These are phyloP conservation scores for Mycosphaerella arachidis DNA, from an alignment of 2,329 filamentous ascomycete genomes.

Conservation along the genomic window DNA sequence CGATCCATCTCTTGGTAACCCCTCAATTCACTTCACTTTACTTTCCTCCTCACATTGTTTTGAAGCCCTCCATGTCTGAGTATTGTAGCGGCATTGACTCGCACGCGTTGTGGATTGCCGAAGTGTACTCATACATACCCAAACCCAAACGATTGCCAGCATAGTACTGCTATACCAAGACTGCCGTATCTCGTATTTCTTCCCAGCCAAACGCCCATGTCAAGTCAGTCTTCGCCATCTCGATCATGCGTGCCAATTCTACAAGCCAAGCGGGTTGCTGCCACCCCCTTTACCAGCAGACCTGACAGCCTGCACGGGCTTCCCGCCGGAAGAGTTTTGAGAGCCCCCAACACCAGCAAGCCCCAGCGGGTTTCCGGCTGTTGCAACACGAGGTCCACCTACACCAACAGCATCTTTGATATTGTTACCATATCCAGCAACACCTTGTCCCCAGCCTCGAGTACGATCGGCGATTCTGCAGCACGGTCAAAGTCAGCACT, in stretches of 20 bases:
- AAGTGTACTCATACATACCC: background rate
- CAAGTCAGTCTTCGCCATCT: background rate
- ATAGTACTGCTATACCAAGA: background rate
- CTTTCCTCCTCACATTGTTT: too few species aligned
- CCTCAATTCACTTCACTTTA: too few species aligned
- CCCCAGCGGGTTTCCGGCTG: conserved; percentile 45
- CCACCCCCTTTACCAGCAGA: conserved; percentile 34
- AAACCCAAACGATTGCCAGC: background rate
- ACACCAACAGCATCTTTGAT: conserved; percentile 48
- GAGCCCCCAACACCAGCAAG: conserved; percentile 30
- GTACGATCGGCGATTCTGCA: conserved; percentile 42
- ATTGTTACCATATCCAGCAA: conserved; percentile 47
- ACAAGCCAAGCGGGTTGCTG: conserved; percentile 42
- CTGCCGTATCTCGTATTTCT: background rate
- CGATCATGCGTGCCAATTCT: background rate
- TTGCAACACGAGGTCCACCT: conserved; percentile 40
- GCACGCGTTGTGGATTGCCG: background rate
- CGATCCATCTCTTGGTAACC: too few species aligned
- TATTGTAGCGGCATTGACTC: background rate
- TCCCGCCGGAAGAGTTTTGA: conserved; percentile 16
- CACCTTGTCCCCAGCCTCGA: conserved; percentile 44
- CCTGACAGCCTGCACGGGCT: conserved; percentile 27
- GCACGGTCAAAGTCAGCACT: conserved; percentile 4
- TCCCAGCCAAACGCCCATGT: background rate
- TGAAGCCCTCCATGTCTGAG: too few species aligned